Percentiles rank a stretch among this genome's conserved stretches.
phyloP scores from a whole-genome alignment of 345 rosid genomes.

The Salix caprea region DNA sequence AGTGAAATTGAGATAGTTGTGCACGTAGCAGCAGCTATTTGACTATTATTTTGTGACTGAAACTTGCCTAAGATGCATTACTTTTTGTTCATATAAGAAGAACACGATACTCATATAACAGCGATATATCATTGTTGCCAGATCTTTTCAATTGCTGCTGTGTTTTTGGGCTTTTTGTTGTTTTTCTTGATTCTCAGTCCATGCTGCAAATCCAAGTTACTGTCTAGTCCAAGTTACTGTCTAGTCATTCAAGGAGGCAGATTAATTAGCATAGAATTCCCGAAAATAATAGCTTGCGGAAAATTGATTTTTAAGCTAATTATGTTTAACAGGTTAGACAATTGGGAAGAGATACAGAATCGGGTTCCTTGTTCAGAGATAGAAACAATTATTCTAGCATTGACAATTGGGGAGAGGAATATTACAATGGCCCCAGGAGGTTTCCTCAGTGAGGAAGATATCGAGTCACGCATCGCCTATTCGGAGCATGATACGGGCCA shows the following conservation, averaged over 20 bases:
- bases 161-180: neutral
- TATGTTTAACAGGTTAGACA: slow-evolving; percentile 7
- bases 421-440: slow-evolving; percentile 53
- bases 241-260: neutral
- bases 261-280: neutral
- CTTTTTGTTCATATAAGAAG: neutral
- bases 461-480: slow-evolving; percentile 40
- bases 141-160: neutral
- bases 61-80: neutral
- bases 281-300: neutral
- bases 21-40: neutral
- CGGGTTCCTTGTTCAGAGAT: neutral
- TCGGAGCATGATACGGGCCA: slow-evolving; percentile 47
- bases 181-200: neutral
- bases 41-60: neutral
- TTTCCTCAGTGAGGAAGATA: slow-evolving; percentile 44
- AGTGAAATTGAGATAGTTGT: neutral
- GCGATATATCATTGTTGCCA: too few relatives aligned
- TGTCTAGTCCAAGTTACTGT: neutral
- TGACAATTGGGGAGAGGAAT: slow-evolving; percentile 14
- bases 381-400: slow-evolving; percentile 6
- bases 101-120: neutral
- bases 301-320: slow-evolving; percentile 4
- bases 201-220: neutral
- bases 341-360: neutral